Conservation (phyloP, 2,329 filamentous ascomycete genomes). For the Neocucurbitaria cava region DNA sequence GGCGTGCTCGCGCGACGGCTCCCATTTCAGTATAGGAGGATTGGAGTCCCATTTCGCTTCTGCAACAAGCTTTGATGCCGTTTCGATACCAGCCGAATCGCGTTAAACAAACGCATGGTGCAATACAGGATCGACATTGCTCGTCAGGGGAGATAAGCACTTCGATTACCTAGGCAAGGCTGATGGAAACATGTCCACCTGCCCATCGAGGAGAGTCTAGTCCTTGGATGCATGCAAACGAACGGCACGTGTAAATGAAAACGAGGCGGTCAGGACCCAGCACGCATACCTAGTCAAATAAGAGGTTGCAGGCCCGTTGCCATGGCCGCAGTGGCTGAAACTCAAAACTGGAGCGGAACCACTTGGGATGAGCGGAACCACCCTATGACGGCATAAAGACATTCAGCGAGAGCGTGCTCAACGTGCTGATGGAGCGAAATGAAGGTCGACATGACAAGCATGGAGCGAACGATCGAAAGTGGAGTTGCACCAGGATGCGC, state of each 20-base stretch:
- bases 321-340: conserved; percentile 4
- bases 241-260: conserved; percentile 17
- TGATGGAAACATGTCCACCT: conserved; percentile 7
- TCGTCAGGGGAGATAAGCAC: conserved; percentile 5
- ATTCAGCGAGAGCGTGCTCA: conserved; percentile 4
- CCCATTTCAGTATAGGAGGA: conserved; percentile 1
- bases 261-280: conserved; percentile 17
- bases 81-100: conserved; percentile 20
- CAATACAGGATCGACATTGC: conserved; percentile 16
- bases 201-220: conserved; percentile 12
- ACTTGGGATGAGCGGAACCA: neutral
- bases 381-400: conserved; percentile 13
- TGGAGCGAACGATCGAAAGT: conserved; percentile 15
- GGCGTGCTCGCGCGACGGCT: conserved; percentile 8
- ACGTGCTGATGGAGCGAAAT: conserved; percentile 31
- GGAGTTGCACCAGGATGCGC: neutral
- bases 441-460: conserved; percentile 19
- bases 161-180: conserved; percentile 12
- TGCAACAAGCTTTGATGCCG: conserved; percentile 13
- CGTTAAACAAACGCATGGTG: conserved; percentile 15
- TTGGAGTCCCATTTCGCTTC: conserved; percentile 26
- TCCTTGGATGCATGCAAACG: conserved; percentile 16
- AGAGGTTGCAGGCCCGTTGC: neutral
- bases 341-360: neutral
- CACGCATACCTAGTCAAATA: neutral